phyloP scores from a whole-genome alignment of 176 grass and related monocot species.

The Thalia dealbata region DNA sequence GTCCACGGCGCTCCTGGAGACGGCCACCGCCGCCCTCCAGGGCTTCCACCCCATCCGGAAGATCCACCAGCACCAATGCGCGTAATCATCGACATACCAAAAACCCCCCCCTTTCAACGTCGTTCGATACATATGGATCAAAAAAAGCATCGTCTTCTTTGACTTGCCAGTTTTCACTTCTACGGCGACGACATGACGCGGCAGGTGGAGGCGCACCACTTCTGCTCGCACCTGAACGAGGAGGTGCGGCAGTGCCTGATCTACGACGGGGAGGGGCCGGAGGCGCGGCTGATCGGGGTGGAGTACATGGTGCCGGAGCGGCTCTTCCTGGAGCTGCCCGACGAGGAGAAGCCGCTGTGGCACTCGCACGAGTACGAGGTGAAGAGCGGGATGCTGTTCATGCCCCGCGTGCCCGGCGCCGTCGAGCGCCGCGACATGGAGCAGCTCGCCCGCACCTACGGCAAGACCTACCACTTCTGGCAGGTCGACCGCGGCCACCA shows the following conservation, averaged over 20 bases:
- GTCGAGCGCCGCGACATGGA: slow-evolving; percentile 54
- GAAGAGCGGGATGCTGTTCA: slow-evolving; percentile 47
- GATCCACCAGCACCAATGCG: slow-evolving; percentile 91
- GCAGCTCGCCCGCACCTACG: slow-evolving; percentile 51
- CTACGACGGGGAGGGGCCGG: slow-evolving; percentile 50
- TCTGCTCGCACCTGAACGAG: slow-evolving; percentile 36
- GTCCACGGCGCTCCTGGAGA: slow-evolving; percentile 49
- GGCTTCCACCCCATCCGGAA: slow-evolving; percentile 50
- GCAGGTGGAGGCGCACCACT: slow-evolving; percentile 28
- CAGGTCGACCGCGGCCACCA: slow-evolving; percentile 71
- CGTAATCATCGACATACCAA: slow-evolving; percentile 23
- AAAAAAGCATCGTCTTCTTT: too few relatives aligned
- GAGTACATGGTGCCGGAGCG: slow-evolving; percentile 55
- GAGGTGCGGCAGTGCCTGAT: slow-evolving; percentile 77
- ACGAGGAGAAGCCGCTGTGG: slow-evolving; percentile 81
- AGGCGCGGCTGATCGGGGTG: slow-evolving; percentile 56
- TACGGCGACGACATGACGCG: slow-evolving; percentile 74
- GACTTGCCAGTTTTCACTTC: slow-evolving; percentile 46
- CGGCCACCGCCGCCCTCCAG: slow-evolving; percentile 61
- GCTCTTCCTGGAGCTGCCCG: slow-evolving; percentile 65
- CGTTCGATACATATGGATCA: too few relatives aligned
- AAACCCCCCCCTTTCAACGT: too few relatives aligned
- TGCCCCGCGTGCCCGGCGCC: slow-evolving; percentile 47
- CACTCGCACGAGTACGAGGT: slow-evolving; percentile 96
- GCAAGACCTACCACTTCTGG: slow-evolving; percentile 88